These are phyloP conservation scores for Fusarium keratoplasticum DNA, from an alignment of 2,329 filamentous ascomycete genomes.

Conservation along the genomic window DNA sequence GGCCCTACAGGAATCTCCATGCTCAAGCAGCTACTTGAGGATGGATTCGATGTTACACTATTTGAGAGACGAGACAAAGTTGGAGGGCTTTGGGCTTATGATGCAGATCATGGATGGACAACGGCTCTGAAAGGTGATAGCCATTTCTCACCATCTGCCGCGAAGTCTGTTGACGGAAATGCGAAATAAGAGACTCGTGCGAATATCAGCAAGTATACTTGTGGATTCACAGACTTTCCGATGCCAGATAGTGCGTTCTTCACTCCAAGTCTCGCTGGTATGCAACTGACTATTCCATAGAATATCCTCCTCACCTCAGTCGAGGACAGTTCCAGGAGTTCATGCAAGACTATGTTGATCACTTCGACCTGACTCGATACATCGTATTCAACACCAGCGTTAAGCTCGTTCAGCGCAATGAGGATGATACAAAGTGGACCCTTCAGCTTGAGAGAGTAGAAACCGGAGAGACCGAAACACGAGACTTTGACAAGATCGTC, in stretches of 20 bases:
- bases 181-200: not conserved
- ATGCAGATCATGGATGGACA: slow-evolving; percentile 12
- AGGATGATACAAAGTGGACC: not conserved
- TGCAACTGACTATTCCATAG: not conserved
- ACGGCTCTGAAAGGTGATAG: not conserved
- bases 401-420: not conserved
- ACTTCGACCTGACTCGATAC: not conserved
- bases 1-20: slow-evolving; percentile 26
- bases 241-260: slow-evolving; percentile 20
- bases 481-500: slow-evolving; percentile 18
- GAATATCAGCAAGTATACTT: slow-evolving; percentile 30
- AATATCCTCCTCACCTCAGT: slow-evolving; percentile 15
- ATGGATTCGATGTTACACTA: slow-evolving; percentile 9
- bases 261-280: fast-evolving
- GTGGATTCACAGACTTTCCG: slow-evolving; percentile 21
- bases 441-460: slow-evolving; percentile 6
- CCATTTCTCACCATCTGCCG: not conserved
- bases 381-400: slow-evolving; percentile 18
- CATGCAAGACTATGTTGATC: slow-evolving; percentile 20
- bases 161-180: not conserved
- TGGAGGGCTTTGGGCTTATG: slow-evolving; percentile 15
- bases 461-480: not conserved
- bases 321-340: slow-evolving; percentile 24
- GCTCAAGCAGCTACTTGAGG: slow-evolving; percentile 22
- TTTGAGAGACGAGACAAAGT: slow-evolving; percentile 16